These are phyloP conservation scores for Penicillium tannophilum DNA, from an alignment of 495 filamentous ascomycete species.

Conservation along the genomic window DNA sequence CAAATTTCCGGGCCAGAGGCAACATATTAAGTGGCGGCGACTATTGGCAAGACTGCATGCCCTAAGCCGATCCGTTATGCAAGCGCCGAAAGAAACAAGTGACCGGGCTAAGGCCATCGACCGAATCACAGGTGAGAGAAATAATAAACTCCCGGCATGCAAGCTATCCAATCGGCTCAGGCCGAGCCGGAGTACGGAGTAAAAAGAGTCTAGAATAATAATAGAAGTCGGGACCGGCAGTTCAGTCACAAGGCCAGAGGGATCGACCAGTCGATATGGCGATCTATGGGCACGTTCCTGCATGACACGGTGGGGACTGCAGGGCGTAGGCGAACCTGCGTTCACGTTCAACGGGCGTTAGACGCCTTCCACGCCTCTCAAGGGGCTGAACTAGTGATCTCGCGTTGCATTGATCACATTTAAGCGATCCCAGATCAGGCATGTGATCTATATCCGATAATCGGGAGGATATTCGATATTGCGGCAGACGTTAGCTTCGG, in stretches of 20 bases:
- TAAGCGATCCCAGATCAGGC: background rate
- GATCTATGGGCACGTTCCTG: constrained; percentile 13
- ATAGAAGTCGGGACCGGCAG: background rate
- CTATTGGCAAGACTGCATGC: background rate
- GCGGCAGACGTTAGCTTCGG: background rate
- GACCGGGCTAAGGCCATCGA: background rate
- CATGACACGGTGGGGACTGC: constrained; percentile 2
- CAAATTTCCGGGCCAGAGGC: background rate
- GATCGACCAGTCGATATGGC: constrained; percentile 9
- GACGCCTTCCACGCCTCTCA: background rate
- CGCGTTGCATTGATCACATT: background rate
- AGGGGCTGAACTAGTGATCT: background rate
- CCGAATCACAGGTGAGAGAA: background rate
- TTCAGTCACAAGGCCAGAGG: background rate
- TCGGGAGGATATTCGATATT: background rate
- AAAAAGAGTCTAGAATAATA: background rate
- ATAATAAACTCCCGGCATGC: background rate
- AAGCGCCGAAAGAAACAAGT: background rate
- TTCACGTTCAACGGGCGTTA: background rate
- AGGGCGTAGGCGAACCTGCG: background rate
- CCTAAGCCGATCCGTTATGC: background rate
- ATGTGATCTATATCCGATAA: background rate
- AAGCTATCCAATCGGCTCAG: background rate
- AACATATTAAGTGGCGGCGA: background rate
- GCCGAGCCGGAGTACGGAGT: background rate